phyloP scores from a whole-genome alignment of 73 alveolate genomes.

The Paramecium pentaurelia region DNA sequence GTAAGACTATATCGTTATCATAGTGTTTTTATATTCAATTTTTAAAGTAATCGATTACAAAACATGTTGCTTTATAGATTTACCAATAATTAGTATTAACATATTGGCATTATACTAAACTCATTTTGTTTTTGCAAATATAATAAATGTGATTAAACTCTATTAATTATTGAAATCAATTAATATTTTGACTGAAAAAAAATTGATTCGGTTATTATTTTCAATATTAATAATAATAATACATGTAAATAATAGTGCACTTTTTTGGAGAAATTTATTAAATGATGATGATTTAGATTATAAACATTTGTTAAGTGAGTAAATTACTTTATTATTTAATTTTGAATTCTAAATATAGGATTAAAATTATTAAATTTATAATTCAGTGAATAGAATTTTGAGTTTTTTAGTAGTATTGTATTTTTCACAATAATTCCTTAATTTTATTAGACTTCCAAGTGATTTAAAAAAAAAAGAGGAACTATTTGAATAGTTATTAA shows the following conservation, averaged over 20 bases:
- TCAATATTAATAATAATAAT: neutral
- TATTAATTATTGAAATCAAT: neutral
- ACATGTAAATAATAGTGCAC: neutral
- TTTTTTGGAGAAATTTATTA: neutral
- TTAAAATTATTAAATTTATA: neutral
- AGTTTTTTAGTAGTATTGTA: neutral
- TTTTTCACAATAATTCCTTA: neutral
- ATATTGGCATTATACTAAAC: neutral
- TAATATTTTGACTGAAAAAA: neutral
- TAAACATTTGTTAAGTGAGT: neutral
- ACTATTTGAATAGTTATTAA: neutral
- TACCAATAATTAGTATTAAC: neutral
- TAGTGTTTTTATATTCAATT: neutral
- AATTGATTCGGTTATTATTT: neutral
- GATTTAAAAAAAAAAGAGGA: neutral
- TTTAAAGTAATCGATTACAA: neutral
- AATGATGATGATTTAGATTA: neutral
- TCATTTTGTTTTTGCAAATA: neutral
- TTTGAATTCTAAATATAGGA: neutral
- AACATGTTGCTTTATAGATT: neutral
- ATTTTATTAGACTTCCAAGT: neutral
- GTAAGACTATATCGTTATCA: neutral
- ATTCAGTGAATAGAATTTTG: neutral
- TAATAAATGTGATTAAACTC: neutral
- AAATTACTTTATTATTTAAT: neutral